phyloP scores from a whole-genome alignment of 805 yeast species.

The Pichia paraexigua region DNA sequence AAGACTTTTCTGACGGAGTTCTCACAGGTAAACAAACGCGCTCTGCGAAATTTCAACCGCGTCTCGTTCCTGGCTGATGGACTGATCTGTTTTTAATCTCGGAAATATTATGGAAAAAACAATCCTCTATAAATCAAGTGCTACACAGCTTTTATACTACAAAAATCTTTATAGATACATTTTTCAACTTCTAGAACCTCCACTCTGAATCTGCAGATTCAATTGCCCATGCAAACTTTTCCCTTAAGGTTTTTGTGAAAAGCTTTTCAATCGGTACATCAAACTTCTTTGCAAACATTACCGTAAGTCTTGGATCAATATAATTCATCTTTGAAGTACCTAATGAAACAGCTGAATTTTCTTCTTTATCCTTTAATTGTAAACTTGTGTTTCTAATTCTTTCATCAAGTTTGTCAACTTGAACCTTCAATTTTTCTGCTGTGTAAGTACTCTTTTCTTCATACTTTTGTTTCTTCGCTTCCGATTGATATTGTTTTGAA shows the following conservation, averaged over 20 bases:
- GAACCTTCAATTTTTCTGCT: constrained; percentile 64
- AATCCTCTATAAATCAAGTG: background rate
- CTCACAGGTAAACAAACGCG: background rate
- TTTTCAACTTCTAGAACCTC: constrained; percentile 46
- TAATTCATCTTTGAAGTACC: constrained; percentile 92
- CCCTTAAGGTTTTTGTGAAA: constrained; percentile 84
- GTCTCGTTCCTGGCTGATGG: background rate
- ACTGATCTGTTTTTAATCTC: background rate
- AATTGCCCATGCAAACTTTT: constrained; percentile 93
- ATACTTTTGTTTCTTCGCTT: constrained; percentile 50
- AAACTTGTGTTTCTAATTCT: constrained; percentile 61
- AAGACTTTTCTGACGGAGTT: background rate
- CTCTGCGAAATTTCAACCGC: background rate
- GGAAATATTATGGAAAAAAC: too few species aligned
- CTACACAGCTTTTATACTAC: background rate
- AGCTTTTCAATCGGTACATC: constrained; percentile 88
- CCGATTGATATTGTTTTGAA: constrained; percentile 44
- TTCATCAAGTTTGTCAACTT: constrained; percentile 63
- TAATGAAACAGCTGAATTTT: constrained; percentile 85
- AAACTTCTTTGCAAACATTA: constrained; percentile 77
- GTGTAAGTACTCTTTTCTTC: constrained; percentile 44
- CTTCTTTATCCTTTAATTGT: constrained; percentile 87
- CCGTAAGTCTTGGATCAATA: constrained; percentile 89
- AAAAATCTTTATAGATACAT: too few species aligned
- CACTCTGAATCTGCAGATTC: constrained; percentile 84